Evolutionary conservation across 1,139 yeast species (phyloP), one percentile per base, ranked within the genome.

Genomic region (Pichia norvegensis): DNA sequence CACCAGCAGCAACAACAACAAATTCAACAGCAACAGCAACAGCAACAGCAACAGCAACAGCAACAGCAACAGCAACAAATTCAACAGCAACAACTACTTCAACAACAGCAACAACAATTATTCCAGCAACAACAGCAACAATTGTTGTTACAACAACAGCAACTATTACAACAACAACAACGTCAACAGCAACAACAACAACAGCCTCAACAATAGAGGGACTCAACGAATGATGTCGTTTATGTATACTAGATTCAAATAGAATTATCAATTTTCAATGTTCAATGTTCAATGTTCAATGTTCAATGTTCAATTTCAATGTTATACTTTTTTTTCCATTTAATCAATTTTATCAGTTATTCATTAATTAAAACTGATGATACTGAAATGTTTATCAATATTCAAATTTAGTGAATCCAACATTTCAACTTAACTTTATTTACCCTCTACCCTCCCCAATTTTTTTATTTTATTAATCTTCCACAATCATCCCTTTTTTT

Each of bases 1-100:
- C 53, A 79, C 79, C 35, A 16, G 2, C 35, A 31, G 14, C 35
- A 31, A 31, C 35, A 31, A 13, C 80, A 76, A 56, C 79, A 78
- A 31, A 68, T 37, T 31, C 61, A 51, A 44, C 53, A 57, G 19
- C 61, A 57, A 47, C 54, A 48, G 40, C 60, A 59, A 42, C 53
- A 50, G 27, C 56, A 58, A 35, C 55, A 52, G 42, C 56, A 51
- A 42, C 56, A 23, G 3, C 25, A 23, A 33, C 19, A 40, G 22
- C 8, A 13, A 42, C 36, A 21, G 2, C 33, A 31, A n/a, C 19
- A 31, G 20, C 35, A 31, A 16, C 20, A 31, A 16, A 29, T 29
- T 14, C 35, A 25, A 25, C 29, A 25, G 11, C 11, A 25, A 25
- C n/a, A n/a, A n/a, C 35, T 8, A 25, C 29, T 8, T 8, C 11